Conservation (phyloP, 78 protist genomes). For the Chrysochromulina parva region DNA sequence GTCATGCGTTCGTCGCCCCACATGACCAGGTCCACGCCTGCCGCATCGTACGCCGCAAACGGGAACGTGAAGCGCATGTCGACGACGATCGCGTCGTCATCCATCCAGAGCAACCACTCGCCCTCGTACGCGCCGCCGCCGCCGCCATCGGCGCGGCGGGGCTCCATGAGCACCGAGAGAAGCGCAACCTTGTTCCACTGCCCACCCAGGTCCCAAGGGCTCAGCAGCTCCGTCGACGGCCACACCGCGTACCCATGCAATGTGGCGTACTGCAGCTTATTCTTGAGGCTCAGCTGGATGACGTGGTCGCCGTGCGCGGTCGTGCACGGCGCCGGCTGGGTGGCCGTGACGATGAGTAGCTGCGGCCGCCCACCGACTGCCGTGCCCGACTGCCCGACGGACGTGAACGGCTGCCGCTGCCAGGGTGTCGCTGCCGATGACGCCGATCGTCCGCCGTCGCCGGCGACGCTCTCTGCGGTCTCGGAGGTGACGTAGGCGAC, state of each 20-base stretch:
- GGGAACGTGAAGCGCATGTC: neutral
- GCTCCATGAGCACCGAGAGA: neutral
- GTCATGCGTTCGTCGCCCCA: slow-evolving; percentile 29
- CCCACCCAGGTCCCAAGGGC: slow-evolving; percentile 15
- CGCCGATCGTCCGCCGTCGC: too few relatives aligned
- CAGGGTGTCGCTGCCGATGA: too few relatives aligned
- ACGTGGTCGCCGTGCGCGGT: neutral
- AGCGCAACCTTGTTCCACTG: slow-evolving; percentile 12
- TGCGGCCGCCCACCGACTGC: neutral
- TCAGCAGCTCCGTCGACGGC: slow-evolving; percentile 13
- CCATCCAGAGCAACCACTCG: slow-evolving; percentile 10
- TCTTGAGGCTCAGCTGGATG: neutral
- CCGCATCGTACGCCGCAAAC: neutral
- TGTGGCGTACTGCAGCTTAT: slow-evolving; percentile 4
- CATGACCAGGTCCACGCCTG: neutral
- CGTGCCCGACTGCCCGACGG: too few relatives aligned
- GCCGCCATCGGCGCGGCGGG: neutral
- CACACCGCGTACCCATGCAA: neutral
- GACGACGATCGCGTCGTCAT: neutral
- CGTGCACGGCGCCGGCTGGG: slow-evolving; percentile 14
- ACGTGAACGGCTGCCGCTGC: too few relatives aligned
- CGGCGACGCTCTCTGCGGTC: too few relatives aligned
- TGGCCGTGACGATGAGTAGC: neutral
- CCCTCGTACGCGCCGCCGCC: neutral
- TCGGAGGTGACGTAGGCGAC: too few relatives aligned